phyloP scores from a whole-genome alignment of 371 early-diverging fungal genomes.

The Neoconidiobolus thromboides region DNA sequence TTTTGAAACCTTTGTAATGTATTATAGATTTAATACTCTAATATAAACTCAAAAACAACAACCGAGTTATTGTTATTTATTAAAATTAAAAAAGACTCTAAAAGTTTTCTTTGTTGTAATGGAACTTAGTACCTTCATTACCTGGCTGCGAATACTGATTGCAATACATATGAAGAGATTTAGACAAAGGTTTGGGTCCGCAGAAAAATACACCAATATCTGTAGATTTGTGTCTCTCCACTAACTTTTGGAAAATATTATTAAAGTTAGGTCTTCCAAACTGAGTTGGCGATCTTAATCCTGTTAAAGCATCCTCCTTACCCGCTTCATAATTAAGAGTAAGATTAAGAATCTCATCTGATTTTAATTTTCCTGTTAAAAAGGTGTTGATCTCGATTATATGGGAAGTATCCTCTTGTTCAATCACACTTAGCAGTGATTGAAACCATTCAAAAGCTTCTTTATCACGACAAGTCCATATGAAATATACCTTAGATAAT shows the following conservation, averaged over 20 bases:
- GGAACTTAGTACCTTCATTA: conserved; percentile 7
- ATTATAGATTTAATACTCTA: too few relatives aligned
- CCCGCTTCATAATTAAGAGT: conserved; percentile 23
- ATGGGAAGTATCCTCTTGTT: conserved; percentile 18
- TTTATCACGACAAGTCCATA: conserved; percentile 45
- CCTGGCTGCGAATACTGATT: conserved; percentile 11
- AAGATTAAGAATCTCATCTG: conserved; percentile 22
- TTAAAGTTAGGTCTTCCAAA: conserved; percentile 32
- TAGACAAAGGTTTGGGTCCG: conserved; percentile 25
- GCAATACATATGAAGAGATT: conserved; percentile 14
- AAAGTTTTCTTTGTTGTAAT: conserved; percentile 8
- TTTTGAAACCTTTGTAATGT: too few relatives aligned
- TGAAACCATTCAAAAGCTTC: conserved; percentile 53
- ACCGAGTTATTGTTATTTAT: too few relatives aligned
- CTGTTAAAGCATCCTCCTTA: conserved; percentile 28
- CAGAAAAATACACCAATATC: conserved; percentile 38
- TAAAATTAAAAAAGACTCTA: not conserved
- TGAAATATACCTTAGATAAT: conserved; percentile 32
- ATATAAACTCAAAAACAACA: too few relatives aligned
- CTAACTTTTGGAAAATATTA: conserved; percentile 21
- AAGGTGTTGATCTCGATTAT: conserved; percentile 43
- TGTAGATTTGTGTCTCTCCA: conserved; percentile 17
- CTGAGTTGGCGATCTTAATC: conserved; percentile 26
- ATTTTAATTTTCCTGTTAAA: conserved; percentile 31
- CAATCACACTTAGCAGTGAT: conserved; percentile 33